These are phyloP conservation scores for Collybiopsis luxurians DNA, from an alignment of 768 basidiomycete species.

Conservation along the genomic window DNA sequence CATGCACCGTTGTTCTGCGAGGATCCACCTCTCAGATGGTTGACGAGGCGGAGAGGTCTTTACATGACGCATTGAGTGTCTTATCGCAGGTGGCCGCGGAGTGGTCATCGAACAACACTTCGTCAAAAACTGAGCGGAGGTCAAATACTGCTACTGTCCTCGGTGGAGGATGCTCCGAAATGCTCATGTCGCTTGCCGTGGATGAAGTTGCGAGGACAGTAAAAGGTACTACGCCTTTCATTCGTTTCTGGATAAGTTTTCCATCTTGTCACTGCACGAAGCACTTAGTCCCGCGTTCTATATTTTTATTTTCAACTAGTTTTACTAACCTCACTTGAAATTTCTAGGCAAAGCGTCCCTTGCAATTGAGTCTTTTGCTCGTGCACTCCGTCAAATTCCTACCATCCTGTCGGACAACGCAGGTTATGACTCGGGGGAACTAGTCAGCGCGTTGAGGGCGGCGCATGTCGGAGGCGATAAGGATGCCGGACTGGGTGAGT, in stretches of 20 bases:
- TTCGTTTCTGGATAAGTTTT: too few species aligned
- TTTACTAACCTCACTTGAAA: too few species aligned
- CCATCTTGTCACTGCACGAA: too few species aligned
- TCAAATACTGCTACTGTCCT: slow-evolving; percentile 74
- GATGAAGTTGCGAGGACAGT: slow-evolving; percentile 84
- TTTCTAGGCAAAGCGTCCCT: slow-evolving; percentile 29
- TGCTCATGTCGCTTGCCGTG: slow-evolving; percentile 94
- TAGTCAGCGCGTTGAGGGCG: slow-evolving; percentile 85
- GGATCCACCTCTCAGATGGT: slow-evolving; percentile 99
- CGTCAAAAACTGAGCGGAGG: too few species aligned
- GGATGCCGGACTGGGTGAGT: slow-evolving; percentile 86
- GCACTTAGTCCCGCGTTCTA: too few species aligned
- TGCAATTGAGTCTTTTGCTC: slow-evolving; percentile 88
- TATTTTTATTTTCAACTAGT: too few species aligned
- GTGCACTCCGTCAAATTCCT: slow-evolving; percentile 91
- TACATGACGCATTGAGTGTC: slow-evolving; percentile 97
- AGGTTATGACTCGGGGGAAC: slow-evolving; percentile 95
- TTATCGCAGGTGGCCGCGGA: slow-evolving; percentile 98
- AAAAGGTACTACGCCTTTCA: slow-evolving; percentile 88
- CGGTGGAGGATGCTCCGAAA: slow-evolving; percentile 97
- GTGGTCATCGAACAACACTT: slow-evolving; percentile 10
- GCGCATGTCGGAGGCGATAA: slow-evolving; percentile 88
- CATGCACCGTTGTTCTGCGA: slow-evolving; percentile 96
- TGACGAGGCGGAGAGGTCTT: slow-evolving; percentile 95
- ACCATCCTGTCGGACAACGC: slow-evolving; percentile 97